A percentile compares a stretch with the other conserved stretches of the same genome.
Evolutionary conservation across 2,329 filamentous ascomycete genomes (phyloP).

Genomic region (Trichoderma sp.): DNA sequence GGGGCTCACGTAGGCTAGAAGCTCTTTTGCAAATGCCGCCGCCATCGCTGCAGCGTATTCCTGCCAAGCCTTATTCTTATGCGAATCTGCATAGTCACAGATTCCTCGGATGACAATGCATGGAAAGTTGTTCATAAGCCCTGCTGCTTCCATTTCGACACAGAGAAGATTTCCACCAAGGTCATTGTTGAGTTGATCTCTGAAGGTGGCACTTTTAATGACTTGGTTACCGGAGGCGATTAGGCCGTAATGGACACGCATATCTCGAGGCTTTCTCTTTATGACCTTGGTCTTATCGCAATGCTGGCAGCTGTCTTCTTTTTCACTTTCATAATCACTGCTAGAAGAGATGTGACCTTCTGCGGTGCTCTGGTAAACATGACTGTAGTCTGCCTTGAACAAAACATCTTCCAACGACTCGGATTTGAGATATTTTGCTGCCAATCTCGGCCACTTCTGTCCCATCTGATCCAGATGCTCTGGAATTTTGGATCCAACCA

Average conservation of each 20-base stretch:
- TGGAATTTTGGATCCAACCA: not conserved
- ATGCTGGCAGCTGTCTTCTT: not conserved
- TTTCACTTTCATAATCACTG: not conserved
- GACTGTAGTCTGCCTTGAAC: not conserved
- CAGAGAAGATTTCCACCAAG: not conserved
- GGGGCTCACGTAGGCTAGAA: not conserved
- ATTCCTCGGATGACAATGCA: slow-evolving; percentile 8
- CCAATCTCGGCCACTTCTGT: not conserved
- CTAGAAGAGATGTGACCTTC: not conserved
- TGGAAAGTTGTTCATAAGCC: not conserved
- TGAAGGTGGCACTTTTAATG: not conserved
- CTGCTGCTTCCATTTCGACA: slow-evolving; percentile 1
- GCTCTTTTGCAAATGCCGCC: slow-evolving; percentile 10
- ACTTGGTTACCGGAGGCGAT: slow-evolving; percentile 6
- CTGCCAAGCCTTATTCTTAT: slow-evolving; percentile 1
- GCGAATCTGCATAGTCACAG: slow-evolving; percentile 17
- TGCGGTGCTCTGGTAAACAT: not conserved
- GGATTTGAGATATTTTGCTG: not conserved
- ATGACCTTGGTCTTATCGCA: not conserved
- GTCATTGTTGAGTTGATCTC: not conserved
- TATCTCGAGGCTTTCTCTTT: not conserved
- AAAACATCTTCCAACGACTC: not conserved
- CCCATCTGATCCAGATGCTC: not conserved
- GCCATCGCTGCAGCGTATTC: not conserved
- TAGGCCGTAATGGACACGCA: not conserved